Percentiles rank a stretch among this genome's conserved stretches.
Evolutionary conservation across 1,284 basidiomycete genomes (phyloP).

Genomic region (Coriolopsis trogii): DNA sequence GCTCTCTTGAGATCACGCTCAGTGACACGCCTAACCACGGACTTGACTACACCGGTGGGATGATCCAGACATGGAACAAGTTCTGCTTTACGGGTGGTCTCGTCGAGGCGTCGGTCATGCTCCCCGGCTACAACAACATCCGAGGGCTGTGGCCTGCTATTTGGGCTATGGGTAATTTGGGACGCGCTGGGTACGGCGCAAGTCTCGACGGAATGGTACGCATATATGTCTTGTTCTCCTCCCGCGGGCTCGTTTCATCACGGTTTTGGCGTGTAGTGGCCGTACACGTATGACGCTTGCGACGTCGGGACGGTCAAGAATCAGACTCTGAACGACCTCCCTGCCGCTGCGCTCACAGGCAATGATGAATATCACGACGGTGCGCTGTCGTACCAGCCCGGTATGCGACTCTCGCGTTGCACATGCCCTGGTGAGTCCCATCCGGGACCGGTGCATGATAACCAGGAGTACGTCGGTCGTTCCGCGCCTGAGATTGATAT

Average conservation of each 20-base stretch:
- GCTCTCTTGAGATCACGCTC: slow-evolving; percentile 81
- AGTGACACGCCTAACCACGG: slow-evolving; percentile 67
- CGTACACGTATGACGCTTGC: slow-evolving; percentile 57
- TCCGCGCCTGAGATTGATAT: slow-evolving; percentile 87
- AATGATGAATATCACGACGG: slow-evolving; percentile 39
- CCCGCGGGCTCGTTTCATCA: not conserved
- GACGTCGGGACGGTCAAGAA: slow-evolving; percentile 63
- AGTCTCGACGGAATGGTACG: slow-evolving; percentile 53
- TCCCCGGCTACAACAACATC: slow-evolving; percentile 73
- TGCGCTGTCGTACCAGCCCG: slow-evolving; percentile 69
- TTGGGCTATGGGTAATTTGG: slow-evolving; percentile 59
- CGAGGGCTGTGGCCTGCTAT: slow-evolving; percentile 55
- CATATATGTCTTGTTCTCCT: not conserved
- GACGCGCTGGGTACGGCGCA: slow-evolving; percentile 60
- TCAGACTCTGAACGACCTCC: slow-evolving; percentile 43
- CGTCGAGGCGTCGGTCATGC: slow-evolving; percentile 67
- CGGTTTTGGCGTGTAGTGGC: slow-evolving; percentile 40
- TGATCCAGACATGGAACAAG: slow-evolving; percentile 84
- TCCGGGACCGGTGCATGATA: slow-evolving; percentile 68
- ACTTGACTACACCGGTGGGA: slow-evolving; percentile 74
- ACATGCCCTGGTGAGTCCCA: slow-evolving; percentile 83
- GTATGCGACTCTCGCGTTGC: slow-evolving; percentile 77
- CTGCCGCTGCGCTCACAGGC: slow-evolving; percentile 39
- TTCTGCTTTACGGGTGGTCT: slow-evolving; percentile 92
- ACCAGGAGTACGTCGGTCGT: slow-evolving; percentile 71